These are phyloP conservation scores for Ilex paraguariensis DNA, from an alignment of 305 asterid species.

Conservation along the genomic window DNA sequence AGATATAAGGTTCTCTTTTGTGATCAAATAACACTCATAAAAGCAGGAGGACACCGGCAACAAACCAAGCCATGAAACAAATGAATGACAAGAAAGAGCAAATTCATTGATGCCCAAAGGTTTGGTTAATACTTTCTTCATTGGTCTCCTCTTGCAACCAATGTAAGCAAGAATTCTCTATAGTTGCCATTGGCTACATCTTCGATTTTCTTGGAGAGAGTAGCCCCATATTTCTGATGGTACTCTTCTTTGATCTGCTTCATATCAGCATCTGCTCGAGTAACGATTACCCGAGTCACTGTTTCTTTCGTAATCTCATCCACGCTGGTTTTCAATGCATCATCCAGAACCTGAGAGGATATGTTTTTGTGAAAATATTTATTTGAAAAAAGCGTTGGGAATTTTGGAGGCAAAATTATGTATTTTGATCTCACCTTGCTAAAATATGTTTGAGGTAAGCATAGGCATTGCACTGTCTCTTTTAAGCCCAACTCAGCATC, in stretches of 20 bases:
- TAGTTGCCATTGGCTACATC: conserved; percentile 69
- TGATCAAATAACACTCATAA: too few relatives aligned
- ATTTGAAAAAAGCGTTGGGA: neutral
- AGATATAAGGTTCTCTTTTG: too few relatives aligned
- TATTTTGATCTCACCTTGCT: conserved; percentile 34
- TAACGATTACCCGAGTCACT: conserved; percentile 60
- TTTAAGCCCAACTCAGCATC: conserved; percentile 28
- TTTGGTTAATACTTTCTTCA: neutral
- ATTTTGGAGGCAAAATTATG: neutral
- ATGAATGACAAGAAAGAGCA: neutral
- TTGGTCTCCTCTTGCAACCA: conserved; percentile 29
- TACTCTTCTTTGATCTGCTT: conserved; percentile 61
- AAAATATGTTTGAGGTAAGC: conserved; percentile 53
- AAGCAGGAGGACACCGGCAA: neutral
- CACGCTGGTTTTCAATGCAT: conserved; percentile 37
- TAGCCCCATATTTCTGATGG: conserved; percentile 27
- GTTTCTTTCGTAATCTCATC: conserved; percentile 54
- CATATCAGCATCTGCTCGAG: conserved; percentile 72
- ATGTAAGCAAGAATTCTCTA: conserved; percentile 59
- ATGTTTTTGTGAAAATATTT: neutral
- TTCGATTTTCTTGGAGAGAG: conserved; percentile 46
- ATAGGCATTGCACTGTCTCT: conserved; percentile 63
- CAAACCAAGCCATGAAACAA: neutral
- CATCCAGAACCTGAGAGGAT: conserved; percentile 38
- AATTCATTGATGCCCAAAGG: neutral